phyloP scores from a whole-genome alignment of 2,329 filamentous ascomycete species.

The Colletotrichum eleusines region DNA sequence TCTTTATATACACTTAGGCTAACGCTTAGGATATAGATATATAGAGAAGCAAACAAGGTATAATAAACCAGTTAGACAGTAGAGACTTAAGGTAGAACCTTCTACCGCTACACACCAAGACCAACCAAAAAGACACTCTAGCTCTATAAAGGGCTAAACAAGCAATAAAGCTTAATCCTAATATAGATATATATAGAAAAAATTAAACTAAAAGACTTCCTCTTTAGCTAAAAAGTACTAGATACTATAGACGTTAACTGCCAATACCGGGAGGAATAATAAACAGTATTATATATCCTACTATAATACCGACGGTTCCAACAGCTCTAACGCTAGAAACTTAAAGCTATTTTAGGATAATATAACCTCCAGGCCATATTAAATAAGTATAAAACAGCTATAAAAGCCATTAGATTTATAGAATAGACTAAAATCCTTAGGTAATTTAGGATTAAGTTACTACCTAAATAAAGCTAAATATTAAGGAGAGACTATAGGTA shows the following conservation, averaged over 20 bases:
- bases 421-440: no score
- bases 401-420: no score
- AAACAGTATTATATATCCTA: constrained; percentile 38
- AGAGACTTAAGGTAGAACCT: neutral
- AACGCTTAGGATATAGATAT: neutral
- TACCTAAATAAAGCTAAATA: no score
- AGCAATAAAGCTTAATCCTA: neutral
- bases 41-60: neutral
- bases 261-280: constrained; percentile 30
- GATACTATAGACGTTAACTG: constrained; percentile 20
- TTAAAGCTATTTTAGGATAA: no score
- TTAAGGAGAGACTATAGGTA: no score
- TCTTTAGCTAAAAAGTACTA: constrained; percentile 39
- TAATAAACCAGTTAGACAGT: neutral
- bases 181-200: constrained; percentile 25
- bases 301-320: neutral
- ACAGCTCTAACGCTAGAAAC: no score
- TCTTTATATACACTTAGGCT: neutral
- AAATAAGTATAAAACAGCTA: no score
- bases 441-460: no score
- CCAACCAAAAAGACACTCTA: neutral
- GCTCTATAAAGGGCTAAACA: neutral
- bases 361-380: no score
- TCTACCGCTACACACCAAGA: neutral
- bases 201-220: constrained; percentile 32